These are phyloP conservation scores for Ogataea paradorogensis DNA, from an alignment of 805 yeast species.

Conservation along the genomic window DNA sequence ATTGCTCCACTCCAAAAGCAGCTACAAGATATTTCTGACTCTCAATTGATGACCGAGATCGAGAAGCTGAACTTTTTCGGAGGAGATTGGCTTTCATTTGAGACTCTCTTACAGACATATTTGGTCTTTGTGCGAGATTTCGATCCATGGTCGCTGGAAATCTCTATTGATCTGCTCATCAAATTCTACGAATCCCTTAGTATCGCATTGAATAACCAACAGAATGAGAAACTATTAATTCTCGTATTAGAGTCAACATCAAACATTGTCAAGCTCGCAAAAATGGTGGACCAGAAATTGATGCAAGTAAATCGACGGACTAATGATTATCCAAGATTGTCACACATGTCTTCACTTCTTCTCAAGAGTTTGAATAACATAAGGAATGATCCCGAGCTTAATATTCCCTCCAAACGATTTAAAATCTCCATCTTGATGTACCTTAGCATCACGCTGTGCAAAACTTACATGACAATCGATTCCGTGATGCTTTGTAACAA, in stretches of 20 bases:
- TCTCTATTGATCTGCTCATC: conserved; percentile 54
- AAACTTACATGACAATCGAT: conserved; percentile 48
- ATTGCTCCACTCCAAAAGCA: conserved; percentile 28
- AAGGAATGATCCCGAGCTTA: conserved; percentile 42
- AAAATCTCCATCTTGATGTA: conserved; percentile 48
- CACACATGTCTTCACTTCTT: conserved; percentile 46
- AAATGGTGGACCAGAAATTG: conserved; percentile 39
- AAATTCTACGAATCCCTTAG: conserved; percentile 45
- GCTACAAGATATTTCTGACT: conserved; percentile 24
- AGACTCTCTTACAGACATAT: conserved; percentile 41
- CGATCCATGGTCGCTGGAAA: conserved; percentile 53
- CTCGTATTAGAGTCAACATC: conserved; percentile 37
- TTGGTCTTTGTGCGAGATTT: conserved; percentile 45
- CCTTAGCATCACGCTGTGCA: conserved; percentile 48
- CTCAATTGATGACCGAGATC: conserved; percentile 25
- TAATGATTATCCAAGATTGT: conserved; percentile 40
- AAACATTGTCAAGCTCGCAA: conserved; percentile 44
- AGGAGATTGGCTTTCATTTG: conserved; percentile 44
- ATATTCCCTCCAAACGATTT: conserved; percentile 28
- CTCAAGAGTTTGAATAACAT: conserved; percentile 50
- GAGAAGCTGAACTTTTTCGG: conserved; percentile 31
- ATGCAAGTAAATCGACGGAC: conserved; percentile 35
- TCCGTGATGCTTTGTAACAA: conserved; percentile 60
- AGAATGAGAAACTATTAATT: conserved; percentile 37
- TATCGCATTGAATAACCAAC: conserved; percentile 46